Evolutionary conservation across 2,329 filamentous ascomycete species (phyloP).

Genomic region (Orbilia quercus): DNA sequence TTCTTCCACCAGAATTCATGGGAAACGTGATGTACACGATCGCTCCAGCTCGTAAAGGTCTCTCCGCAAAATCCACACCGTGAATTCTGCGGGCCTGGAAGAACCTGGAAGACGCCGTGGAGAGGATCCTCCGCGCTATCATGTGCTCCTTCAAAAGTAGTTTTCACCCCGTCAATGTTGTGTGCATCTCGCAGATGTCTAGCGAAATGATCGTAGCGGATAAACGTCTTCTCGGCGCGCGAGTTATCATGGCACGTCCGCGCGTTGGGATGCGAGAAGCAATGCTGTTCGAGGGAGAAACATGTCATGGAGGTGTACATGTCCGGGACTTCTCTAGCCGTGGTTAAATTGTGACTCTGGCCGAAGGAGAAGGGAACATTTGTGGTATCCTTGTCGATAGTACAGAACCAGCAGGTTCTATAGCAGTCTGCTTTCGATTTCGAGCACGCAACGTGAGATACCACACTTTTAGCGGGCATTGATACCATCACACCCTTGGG

Average conservation of each 20-base stretch:
- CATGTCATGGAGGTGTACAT: constrained; percentile 39
- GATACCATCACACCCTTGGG: constrained; percentile 38
- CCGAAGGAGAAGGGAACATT: constrained; percentile 46
- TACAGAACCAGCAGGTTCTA: constrained; percentile 52
- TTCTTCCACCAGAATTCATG: constrained; percentile 56
- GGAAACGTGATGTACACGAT: constrained; percentile 47
- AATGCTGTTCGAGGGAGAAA: constrained; percentile 47
- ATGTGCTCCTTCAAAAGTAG: constrained; percentile 29
- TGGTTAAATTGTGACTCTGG: constrained; percentile 21
- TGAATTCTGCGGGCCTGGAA: constrained; percentile 41
- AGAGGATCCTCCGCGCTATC: constrained; percentile 29
- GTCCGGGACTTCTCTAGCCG: constrained; percentile 26
- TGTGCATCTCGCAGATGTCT: constrained; percentile 46
- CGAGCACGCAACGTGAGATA: not conserved
- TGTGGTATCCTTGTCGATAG: constrained; percentile 30
- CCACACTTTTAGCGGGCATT: constrained; percentile 23
- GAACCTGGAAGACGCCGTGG: constrained; percentile 29
- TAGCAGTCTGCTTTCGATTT: constrained; percentile 7
- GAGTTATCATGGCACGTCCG: constrained; percentile 49
- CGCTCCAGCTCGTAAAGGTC: constrained; percentile 46
- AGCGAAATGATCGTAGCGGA: constrained; percentile 53
- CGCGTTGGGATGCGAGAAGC: constrained; percentile 36
- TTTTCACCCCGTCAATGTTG: constrained; percentile 43
- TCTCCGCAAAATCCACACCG: constrained; percentile 54
- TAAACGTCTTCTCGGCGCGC: constrained; percentile 49